phyloP scores from a whole-genome alignment of 768 basidiomycete species.

The Lentinus brumalis region DNA sequence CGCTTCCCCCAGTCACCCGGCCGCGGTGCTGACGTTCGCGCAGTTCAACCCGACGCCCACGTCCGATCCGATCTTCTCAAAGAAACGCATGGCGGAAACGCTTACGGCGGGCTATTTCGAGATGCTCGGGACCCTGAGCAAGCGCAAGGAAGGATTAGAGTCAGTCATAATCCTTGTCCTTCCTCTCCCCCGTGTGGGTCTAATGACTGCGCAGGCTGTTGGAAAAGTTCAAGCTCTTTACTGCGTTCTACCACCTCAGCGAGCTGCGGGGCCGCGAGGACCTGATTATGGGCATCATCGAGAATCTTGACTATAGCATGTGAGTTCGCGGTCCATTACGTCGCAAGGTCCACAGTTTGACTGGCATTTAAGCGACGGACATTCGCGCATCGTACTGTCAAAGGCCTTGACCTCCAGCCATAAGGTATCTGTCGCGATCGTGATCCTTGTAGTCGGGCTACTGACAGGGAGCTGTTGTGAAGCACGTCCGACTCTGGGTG shows the following conservation, averaged over 20 bases:
- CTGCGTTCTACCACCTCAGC: slow-evolving; percentile 92
- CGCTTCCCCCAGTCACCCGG: neutral
- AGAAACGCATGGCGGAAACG: slow-evolving; percentile 76
- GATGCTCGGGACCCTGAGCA: slow-evolving; percentile 91
- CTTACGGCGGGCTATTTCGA: slow-evolving; percentile 93
- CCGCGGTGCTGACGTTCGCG: neutral
- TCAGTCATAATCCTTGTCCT: slow-evolving; percentile 40
- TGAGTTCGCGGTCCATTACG: slow-evolving; percentile 38
- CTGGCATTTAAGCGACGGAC: slow-evolving; percentile 72
- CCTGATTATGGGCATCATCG: slow-evolving; percentile 87
- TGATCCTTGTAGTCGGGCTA: neutral
- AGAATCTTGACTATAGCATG: slow-evolving; percentile 90
- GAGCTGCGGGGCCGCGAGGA: slow-evolving; percentile 92
- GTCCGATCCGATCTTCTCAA: slow-evolving; percentile 83
- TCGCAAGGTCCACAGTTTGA: neutral
- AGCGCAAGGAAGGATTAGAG: slow-evolving; percentile 88
- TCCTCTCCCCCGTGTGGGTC: slow-evolving; percentile 1
- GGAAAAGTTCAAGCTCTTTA: slow-evolving; percentile 92
- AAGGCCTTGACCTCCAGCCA: slow-evolving; percentile 95
- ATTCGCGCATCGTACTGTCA: slow-evolving; percentile 88
- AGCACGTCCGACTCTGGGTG: slow-evolving; percentile 89
- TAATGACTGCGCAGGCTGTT: slow-evolving; percentile 56
- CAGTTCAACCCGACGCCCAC: slow-evolving; percentile 75
- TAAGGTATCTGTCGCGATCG: slow-evolving; percentile 49
- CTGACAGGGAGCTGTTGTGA: neutral